Evolutionary conservation across 768 basidiomycete species (phyloP).

Genomic region (Trametes punicea): DNA sequence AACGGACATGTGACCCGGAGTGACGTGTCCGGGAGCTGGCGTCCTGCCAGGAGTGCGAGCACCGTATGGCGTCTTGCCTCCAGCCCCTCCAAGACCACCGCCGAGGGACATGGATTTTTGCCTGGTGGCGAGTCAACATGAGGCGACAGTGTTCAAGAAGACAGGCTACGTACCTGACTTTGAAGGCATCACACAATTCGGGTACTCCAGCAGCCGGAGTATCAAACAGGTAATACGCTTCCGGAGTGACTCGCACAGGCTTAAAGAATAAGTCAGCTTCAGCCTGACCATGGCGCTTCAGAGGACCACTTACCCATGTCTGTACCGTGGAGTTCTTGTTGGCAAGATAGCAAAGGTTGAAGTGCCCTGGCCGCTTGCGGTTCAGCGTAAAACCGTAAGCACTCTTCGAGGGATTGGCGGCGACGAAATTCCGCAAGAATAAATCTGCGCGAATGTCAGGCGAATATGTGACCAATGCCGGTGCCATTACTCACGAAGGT

Average conservation of each 20-base stretch:
- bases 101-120: conserved; percentile 67
- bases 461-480: neutral
- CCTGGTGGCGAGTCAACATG: conserved; percentile 33
- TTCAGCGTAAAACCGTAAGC: conserved; percentile 96
- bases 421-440: conserved; percentile 84
- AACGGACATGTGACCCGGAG: conserved; percentile 77
- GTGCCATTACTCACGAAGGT: conserved; percentile 69
- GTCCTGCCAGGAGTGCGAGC: conserved; percentile 76
- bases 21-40: conserved; percentile 47
- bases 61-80: conserved; percentile 78
- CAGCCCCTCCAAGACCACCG: conserved; percentile 37
- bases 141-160: neutral
- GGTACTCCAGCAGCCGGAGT: conserved; percentile 88
- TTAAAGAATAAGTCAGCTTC: conserved; percentile 27
- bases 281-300: too few species aligned
- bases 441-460: conserved; percentile 49
- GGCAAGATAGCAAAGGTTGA: conserved; percentile 89
- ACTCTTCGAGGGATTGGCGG: conserved; percentile 90
- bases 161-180: conserved; percentile 68
- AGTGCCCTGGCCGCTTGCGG: conserved; percentile 86
- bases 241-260: conserved; percentile 85
- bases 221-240: conserved; percentile 88
- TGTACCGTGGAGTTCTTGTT: conserved; percentile 88
- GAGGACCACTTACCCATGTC: conserved; percentile 68
- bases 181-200: conserved; percentile 96